These are phyloP conservation scores for Aspergillus homomorphus DNA, from an alignment of 495 filamentous ascomycete genomes.

Conservation along the genomic window DNA sequence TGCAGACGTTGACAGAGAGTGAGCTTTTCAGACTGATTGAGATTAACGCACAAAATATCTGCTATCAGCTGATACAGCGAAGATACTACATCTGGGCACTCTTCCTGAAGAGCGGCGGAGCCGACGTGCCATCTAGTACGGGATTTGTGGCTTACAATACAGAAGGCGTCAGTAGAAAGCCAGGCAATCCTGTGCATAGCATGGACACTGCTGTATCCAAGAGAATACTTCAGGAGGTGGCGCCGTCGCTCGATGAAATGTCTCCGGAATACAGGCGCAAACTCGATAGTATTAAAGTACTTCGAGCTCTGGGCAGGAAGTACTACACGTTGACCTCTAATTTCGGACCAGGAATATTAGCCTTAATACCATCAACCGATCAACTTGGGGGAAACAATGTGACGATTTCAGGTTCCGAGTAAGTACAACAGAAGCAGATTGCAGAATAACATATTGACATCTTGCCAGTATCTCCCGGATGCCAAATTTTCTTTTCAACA, in stretches of 20 bases:
- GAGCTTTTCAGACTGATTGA: background rate
- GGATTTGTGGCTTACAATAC: background rate
- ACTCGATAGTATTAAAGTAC: background rate
- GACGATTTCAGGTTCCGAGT: too few species aligned
- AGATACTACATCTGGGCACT: background rate
- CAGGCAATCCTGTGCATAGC: conserved; percentile 1
- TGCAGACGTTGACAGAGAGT: background rate
- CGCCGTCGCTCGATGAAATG: background rate
- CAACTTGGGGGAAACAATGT: too few species aligned
- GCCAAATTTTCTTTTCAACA: too few species aligned
- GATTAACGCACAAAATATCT: background rate
- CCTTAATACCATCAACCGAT: too few species aligned
- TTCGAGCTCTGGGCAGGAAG: background rate
- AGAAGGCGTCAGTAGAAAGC: background rate
- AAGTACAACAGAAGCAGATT: too few species aligned
- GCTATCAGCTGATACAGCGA: background rate
- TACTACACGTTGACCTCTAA: background rate
- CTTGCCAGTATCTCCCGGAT: too few species aligned
- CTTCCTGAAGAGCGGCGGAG: background rate
- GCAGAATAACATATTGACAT: too few species aligned
- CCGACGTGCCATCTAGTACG: background rate
- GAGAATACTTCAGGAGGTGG: background rate
- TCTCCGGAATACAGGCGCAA: background rate
- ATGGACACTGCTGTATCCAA: background rate
- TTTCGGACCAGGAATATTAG: too few species aligned